Evolutionary conservation across 1,139 yeast species (phyloP), one percentile per base, ranked within the genome.

Genomic region (Kurtzmaniella quercitrusa): DNA sequence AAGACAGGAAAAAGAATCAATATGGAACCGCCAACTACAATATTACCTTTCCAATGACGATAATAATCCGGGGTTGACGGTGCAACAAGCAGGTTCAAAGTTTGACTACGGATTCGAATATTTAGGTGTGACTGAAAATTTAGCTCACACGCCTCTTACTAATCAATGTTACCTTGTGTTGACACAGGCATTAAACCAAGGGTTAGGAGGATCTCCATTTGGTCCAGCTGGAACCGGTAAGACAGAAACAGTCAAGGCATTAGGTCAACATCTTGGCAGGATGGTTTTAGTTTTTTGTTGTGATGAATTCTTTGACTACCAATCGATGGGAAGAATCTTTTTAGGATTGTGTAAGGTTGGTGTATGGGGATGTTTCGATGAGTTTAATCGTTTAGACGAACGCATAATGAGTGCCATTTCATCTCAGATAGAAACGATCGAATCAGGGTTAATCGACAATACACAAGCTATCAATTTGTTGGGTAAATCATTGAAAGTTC

Each of bases 181-280:
- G 81, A 73, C 87, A 0, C 87, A 84, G 49, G 94, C 97, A 0
- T 60, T 90, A 23, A 75, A 78, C 33, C 89, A 82, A 52, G 76
- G 76, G 37, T 67, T 82, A 12, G 98, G 98, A n/a, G 96, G 96
- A 0, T 85, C 96, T 1, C 88, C 96, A 1, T 82, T 85, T 63
- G 98, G 98, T 0, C 98, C 98, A 1, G 97, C 98, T 2, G 98
- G 98, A 41, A 93, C 98, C 0, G 98, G 98, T 53, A 91, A 93
- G 59, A 93, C 98, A 0, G 98, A 93, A 58, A 77, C 96, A 0
- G 76, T 91, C 18, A 93, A 93, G 58, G 88, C 96, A 0, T 68
- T 91, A 25, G 97, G 95, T 1, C 81, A 81, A 40, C 81, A 79
- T 39, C 65, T 93, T 11, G 98, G 98, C 9, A 76, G 81, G 49